Evolutionary conservation across 2,329 filamentous ascomycete species (phyloP).

Genomic region (Aspergillus aculeatus): DNA sequence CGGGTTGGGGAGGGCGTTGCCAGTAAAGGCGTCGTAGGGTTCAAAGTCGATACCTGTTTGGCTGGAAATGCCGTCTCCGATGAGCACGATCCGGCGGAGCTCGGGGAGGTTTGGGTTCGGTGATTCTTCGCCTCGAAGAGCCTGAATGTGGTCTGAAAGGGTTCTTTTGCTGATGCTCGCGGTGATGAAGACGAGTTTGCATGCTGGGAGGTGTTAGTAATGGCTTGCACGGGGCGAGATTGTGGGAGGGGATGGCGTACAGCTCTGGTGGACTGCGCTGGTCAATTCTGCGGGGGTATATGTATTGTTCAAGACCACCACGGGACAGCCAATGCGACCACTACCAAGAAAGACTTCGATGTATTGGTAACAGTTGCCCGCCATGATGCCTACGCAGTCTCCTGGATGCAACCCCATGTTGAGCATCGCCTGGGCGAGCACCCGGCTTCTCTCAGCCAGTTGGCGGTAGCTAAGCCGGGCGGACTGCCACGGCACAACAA

Average conservation of each 20-base stretch:
- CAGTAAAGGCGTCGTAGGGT: constrained; percentile 16
- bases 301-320: constrained; percentile 35
- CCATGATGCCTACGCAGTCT: constrained; percentile 70
- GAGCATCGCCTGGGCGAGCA: constrained; percentile 50
- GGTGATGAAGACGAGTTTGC: constrained; percentile 28
- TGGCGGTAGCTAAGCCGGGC: constrained; percentile 22
- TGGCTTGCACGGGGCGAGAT: not conserved
- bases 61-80: not conserved
- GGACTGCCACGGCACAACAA: constrained; percentile 24
- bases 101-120: constrained; percentile 11
- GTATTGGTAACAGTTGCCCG: constrained; percentile 53
- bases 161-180: constrained; percentile 19
- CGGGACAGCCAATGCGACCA: constrained; percentile 32
- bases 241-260: constrained; percentile 14
- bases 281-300: constrained; percentile 27
- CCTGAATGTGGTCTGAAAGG: constrained; percentile 21
- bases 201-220: constrained; percentile 12
- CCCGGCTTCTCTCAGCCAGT: constrained; percentile 11
- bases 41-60: constrained; percentile 6
- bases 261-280: constrained; percentile 20
- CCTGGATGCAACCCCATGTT: constrained; percentile 64
- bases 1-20: not conserved
- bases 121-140: constrained; percentile 6
- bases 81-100: constrained; percentile 14
- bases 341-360: constrained; percentile 59